Conservation (phyloP, 2,329 filamentous ascomycete species). For the Penicillium sp. region DNA sequence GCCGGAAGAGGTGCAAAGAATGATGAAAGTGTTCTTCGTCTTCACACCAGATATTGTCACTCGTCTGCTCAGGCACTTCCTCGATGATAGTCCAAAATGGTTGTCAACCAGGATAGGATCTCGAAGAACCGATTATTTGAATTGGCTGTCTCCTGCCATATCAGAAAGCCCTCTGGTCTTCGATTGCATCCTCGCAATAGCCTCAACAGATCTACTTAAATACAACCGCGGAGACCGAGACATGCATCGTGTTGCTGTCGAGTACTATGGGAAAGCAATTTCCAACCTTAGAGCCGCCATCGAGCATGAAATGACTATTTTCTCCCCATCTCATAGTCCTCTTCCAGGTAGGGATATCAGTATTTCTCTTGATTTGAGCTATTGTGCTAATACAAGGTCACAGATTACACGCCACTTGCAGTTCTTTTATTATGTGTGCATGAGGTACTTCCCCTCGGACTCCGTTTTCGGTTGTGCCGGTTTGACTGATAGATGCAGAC, state of each 20-base stretch:
- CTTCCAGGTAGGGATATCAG: not conserved
- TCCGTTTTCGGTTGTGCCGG: not conserved
- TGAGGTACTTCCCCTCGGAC: not conserved
- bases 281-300: not conserved
- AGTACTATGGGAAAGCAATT: not conserved
- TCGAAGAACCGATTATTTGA: not conserved
- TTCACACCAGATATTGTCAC: not conserved
- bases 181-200: not conserved
- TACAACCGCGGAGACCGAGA: not conserved
- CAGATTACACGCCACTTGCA: not conserved
- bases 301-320: not conserved
- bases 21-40: not conserved
- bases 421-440: not conserved
- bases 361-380: not conserved
- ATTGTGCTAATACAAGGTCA: not conserved
- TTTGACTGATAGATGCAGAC: not conserved
- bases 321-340: not conserved
- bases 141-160: not conserved
- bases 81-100: not conserved
- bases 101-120: not conserved
- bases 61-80: not conserved
- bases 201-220: not conserved
- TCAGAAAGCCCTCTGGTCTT: not conserved
- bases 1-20: not conserved
- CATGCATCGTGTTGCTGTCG: not conserved